Base-by-base conservation (phyloP, 805 yeast species). In the Debaryomyces castellii region DNA sequence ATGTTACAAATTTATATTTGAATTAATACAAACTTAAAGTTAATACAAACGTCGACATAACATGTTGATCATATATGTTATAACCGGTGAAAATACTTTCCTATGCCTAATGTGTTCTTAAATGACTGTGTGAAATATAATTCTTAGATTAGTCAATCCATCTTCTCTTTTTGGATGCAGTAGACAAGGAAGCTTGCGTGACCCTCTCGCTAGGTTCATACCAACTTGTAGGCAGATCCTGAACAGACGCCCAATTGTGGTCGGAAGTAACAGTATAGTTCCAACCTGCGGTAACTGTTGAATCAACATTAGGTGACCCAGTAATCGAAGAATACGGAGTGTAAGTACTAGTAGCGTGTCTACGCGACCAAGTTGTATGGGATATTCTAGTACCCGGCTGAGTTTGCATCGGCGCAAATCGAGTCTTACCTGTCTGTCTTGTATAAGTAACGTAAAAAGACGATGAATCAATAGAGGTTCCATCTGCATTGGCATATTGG, bases 381-480 rank as follows among this genome's bases (percentile, higher is more conserved):
- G 96, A 87, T 21, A 89, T 79, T 8, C 67, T 69, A 1, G 86
- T 58, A 3, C 85, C 87, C 5, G 99, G 97, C 66, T 89, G 96
- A 48, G 74, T 62, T 68, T 91, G 97, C 96, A 90, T 89, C 43
- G 97, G 97, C 1, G 98, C 97, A 64, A 68, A 88, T 55, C 91
- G 78, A 8, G 87, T 80, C 17, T 54, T 64, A 24, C 96, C 96
- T 0, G 94, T 85, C 69, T 92, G 98, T 55, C 55, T 51, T 2
- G 88, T 78, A 67, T 91, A 92, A 2, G 95, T 77, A 5, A 90
- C 69, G 6, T 43, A 39, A 62, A 85, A 85, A 2, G 89, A 83
- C 10, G 62, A 65, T 1, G 73, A 57, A 54, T 67, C 52, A 34
- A 64, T 36, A 10, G 64, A 11, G 5, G 49, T 45, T 5, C 51